Conservation (phyloP, 2,329 filamentous ascomycete genomes). For the Xylariales sp. region DNA sequence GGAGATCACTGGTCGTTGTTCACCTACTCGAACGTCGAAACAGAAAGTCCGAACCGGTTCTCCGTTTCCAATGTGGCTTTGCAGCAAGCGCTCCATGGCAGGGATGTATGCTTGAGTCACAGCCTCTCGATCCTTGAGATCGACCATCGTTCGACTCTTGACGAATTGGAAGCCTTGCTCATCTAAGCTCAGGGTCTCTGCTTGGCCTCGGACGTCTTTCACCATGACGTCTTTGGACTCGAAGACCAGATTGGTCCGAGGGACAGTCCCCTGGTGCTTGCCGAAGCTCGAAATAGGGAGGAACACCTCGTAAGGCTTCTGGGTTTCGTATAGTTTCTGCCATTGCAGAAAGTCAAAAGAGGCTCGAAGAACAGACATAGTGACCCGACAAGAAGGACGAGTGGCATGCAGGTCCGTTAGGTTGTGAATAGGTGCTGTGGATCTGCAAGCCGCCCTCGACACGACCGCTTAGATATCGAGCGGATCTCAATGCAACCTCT, state of each 20-base stretch:
- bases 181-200: background rate
- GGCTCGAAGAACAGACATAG: too few species aligned
- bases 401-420: too few species aligned
- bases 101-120: background rate
- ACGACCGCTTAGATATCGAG: too few species aligned
- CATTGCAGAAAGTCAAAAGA: background rate
- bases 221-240: background rate
- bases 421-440: too few species aligned
- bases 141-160: background rate
- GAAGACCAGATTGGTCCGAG: background rate
- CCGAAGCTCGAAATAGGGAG: background rate
- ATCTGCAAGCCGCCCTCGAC: too few species aligned
- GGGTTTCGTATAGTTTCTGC: background rate
- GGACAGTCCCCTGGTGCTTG: background rate
- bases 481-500: too few species aligned
- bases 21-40: too few species aligned
- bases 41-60: too few species aligned
- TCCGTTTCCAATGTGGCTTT: background rate
- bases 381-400: too few species aligned
- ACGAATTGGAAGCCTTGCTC: background rate
- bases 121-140: background rate
- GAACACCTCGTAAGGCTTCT: background rate
- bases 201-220: background rate
- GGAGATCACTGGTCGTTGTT: too few species aligned
- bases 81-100: background rate